Evolutionary conservation across 169 alveolate genomes (phyloP), one percentile per base, ranked within the genome.

Genomic region (Cryptosporidium parvum): DNA sequence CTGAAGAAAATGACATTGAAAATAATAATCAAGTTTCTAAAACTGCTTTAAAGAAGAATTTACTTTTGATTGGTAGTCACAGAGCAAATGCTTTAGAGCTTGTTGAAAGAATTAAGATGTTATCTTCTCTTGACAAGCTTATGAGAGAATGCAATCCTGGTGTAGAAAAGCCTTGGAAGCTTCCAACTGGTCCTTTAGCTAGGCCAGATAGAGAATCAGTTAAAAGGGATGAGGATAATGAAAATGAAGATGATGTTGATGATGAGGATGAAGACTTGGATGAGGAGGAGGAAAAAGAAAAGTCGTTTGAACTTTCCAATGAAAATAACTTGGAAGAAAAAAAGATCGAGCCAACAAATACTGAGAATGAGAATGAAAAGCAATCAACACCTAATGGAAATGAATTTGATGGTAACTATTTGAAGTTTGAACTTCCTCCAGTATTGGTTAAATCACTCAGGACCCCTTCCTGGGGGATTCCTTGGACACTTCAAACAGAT

Each of bases 111-210:
- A 62, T 80, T 16, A 80, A 65, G n/a, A 62, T 62, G 75, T 44
- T 80, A 31, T 42, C 89, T 16, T 69, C 89, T 1, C 56, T 80
- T 14, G 89, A 80, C 26, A 80, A 80, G 16, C 80, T 80, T 26
- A 80, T 80, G 89, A 80, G 67, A 59, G 89, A 80, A 21, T 80
- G 89, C 37, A 93, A 94, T 86, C 93, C 93, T 21, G 92, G 92
- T 14, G 70, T 75, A n/a, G 92, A 85, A 31, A 84, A 91, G 56
- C 94, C 95, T 31, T 94, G 95, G 93, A 89, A 85, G 42, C 94
- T 94, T 14, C 95, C 96, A 35, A 86, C 92, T 53, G 93, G 92
- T 1, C 93, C 93, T 4, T 68, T 69, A 68, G 72, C 92, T 23
- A 51, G 80, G 6, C 89, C 89, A 42, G 62, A 80, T 26, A 61